phyloP scores from a whole-genome alignment of 1,284 basidiomycete species.

The Mrakiaceae sp. region DNA sequence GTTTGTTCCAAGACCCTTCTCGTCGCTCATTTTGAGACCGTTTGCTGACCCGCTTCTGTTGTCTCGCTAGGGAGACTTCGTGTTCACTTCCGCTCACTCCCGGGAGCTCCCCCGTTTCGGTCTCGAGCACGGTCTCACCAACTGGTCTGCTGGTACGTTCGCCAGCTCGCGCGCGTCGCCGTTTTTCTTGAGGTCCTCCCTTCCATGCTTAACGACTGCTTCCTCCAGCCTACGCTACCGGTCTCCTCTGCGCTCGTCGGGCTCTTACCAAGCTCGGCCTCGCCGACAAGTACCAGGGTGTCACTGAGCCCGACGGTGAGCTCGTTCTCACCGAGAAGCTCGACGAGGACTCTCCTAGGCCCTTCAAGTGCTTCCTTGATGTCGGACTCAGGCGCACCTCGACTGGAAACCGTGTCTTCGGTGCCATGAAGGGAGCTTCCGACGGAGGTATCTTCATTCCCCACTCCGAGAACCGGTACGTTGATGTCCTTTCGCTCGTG shows the following conservation, averaged over 20 bases:
- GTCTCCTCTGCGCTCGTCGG: slow-evolving; percentile 88
- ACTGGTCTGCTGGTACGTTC: slow-evolving; percentile 81
- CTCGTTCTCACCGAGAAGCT: slow-evolving; percentile 69
- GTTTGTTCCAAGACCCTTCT: slow-evolving; percentile 13
- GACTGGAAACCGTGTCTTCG: slow-evolving; percentile 95
- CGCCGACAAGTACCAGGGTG: slow-evolving; percentile 97
- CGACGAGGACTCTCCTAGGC: slow-evolving; percentile 87
- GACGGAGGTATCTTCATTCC: slow-evolving; percentile 98
- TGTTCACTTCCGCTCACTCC: slow-evolving; percentile 77
- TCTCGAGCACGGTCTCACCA: slow-evolving; percentile 95
- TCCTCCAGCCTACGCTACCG: slow-evolving; percentile 81
- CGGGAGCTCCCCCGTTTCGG: slow-evolving; percentile 91
- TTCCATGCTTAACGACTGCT: background rate
- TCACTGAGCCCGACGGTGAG: slow-evolving; percentile 82
- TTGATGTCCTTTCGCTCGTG: background rate
- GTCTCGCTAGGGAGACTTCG: slow-evolving; percentile 60
- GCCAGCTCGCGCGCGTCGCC: slow-evolving; percentile 12
- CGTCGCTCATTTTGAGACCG: background rate
- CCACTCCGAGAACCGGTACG: slow-evolving; percentile 85
- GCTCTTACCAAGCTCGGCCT: slow-evolving; percentile 91
- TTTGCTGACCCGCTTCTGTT: background rate
- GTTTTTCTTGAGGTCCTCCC: background rate
- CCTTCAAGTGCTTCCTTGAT: slow-evolving; percentile 98
- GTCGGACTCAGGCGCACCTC: slow-evolving; percentile 97
- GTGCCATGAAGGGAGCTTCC: slow-evolving; percentile 96